phyloP scores from a whole-genome alignment of 768 basidiomycete species.

The Leccinum subgranulosum region DNA sequence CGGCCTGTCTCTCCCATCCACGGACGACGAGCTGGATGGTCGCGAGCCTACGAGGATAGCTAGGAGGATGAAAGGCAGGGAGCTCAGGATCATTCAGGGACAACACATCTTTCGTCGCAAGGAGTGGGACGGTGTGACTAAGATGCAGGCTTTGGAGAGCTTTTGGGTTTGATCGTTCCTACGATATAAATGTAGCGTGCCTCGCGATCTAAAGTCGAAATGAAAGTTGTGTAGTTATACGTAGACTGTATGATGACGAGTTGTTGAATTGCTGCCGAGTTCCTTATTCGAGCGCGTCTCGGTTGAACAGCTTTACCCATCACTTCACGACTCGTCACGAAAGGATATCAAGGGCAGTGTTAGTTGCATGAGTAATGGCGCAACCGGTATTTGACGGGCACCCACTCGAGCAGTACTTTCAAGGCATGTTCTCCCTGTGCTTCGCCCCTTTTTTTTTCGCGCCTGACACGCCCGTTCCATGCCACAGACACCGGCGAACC shows the following conservation, averaged over 20 bases:
- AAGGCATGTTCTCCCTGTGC: conserved; percentile 40
- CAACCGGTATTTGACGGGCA: conserved; percentile 77
- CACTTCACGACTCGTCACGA: too few species aligned
- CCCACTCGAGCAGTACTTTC: conserved; percentile 69
- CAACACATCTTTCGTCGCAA: conserved; percentile 60
- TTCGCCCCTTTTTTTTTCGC: not conserved
- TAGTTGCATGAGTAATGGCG: conserved; percentile 46
- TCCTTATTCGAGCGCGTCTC: too few species aligned
- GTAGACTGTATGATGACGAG: too few species aligned
- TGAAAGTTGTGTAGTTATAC: too few species aligned
- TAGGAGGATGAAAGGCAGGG: conserved; percentile 78
- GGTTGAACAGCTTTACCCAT: too few species aligned
- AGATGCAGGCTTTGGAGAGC: conserved; percentile 31
- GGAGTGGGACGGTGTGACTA: conserved; percentile 30
- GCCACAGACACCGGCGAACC: conserved; percentile 57
- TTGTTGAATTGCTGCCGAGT: too few species aligned
- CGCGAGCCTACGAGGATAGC: conserved; percentile 60
- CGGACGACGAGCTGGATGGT: conserved; percentile 77
- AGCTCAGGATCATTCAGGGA: conserved; percentile 79
- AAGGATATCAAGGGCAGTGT: too few species aligned
- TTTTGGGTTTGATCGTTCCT: conserved; percentile 30
- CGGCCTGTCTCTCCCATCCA: conserved; percentile 48
- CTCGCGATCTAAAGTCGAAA: not conserved
- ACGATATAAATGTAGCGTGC: too few species aligned
- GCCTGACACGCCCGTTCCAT: conserved; percentile 15